A percentile compares a stretch with the other conserved stretches of the same genome.
phyloP scores from a whole-genome alignment of 306 rosid species.

The Canavalia gladiata region DNA sequence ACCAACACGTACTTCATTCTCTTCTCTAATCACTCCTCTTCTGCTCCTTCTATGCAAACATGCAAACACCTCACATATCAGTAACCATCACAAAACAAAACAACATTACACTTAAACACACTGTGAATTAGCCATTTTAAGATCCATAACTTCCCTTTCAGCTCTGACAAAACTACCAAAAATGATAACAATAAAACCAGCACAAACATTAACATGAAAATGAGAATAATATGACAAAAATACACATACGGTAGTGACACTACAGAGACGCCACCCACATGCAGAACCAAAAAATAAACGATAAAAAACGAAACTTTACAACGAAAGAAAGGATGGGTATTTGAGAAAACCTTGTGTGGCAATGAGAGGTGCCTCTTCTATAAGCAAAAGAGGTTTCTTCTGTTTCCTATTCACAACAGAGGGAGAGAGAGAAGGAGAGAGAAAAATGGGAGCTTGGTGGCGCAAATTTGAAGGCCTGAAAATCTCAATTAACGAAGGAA shows the following conservation, averaged over 20 bases:
- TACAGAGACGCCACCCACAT: conserved; percentile 21
- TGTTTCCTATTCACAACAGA: background rate
- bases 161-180: conserved; percentile 45
- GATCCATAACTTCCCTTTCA: conserved; percentile 47
- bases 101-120: conserved; percentile 16
- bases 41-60: conserved; percentile 1
- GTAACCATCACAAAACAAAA: conserved; percentile 3
- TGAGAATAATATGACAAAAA: background rate
- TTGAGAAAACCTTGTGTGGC: conserved; percentile 49
- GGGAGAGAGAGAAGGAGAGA: too few relatives aligned
- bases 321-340: conserved; percentile 23
- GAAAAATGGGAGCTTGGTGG: background rate
- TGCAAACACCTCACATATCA: conserved; percentile 25
- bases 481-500: conserved; percentile 25
- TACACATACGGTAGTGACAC: conserved; percentile 6
- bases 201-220: background rate
- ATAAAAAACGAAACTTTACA: conserved; percentile 5
- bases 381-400: background rate
- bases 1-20: conserved; percentile 88
- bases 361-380: conserved; percentile 50
- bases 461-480: background rate
- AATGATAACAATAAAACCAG: background rate
- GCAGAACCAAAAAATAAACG: conserved; percentile 4
- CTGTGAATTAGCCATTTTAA: background rate
- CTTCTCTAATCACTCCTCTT: conserved; percentile 19